phyloP scores from a whole-genome alignment of 2,329 filamentous ascomycete genomes.

The Xylaria sp. region DNA sequence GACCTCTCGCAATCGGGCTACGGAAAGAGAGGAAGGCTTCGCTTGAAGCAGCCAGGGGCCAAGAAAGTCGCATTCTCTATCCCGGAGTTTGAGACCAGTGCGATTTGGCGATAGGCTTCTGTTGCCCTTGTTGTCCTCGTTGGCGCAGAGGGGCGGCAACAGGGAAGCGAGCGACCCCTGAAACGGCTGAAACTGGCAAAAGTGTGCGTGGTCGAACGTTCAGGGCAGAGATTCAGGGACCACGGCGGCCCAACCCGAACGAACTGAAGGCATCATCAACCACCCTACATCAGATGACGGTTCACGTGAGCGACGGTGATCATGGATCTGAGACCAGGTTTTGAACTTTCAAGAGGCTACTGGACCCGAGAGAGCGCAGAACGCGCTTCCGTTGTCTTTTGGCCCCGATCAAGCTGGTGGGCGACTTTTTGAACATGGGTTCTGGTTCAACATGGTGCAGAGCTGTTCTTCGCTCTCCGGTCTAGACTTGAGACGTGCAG shows the following conservation, averaged over 20 bases:
- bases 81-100: not conserved
- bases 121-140: not conserved
- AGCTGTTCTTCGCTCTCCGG: constrained; percentile 8
- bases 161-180: not conserved
- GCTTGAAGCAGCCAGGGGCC: not conserved
- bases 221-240: not conserved
- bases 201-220: not conserved
- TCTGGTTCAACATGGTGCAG: not conserved
- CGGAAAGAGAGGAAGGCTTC: not conserved
- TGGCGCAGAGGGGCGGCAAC: not conserved
- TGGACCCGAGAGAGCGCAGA: constrained; percentile 12
- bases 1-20: not conserved
- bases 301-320: constrained; percentile 15
- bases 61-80: not conserved
- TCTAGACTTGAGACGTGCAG: not conserved
- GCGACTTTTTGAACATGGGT: not conserved
- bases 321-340: constrained; percentile 22
- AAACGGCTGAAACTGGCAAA: constrained; percentile 14
- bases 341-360: not conserved
- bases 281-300: not conserved
- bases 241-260: too few species aligned
- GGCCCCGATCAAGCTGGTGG: not conserved
- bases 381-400: not conserved
- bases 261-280: too few species aligned
- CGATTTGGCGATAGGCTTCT: not conserved